A percentile compares a stretch with the other conserved stretches of the same genome.
These are phyloP conservation scores for Clarkia xantiana DNA, from an alignment of 345 rosid genomes.

Conservation along the genomic window DNA sequence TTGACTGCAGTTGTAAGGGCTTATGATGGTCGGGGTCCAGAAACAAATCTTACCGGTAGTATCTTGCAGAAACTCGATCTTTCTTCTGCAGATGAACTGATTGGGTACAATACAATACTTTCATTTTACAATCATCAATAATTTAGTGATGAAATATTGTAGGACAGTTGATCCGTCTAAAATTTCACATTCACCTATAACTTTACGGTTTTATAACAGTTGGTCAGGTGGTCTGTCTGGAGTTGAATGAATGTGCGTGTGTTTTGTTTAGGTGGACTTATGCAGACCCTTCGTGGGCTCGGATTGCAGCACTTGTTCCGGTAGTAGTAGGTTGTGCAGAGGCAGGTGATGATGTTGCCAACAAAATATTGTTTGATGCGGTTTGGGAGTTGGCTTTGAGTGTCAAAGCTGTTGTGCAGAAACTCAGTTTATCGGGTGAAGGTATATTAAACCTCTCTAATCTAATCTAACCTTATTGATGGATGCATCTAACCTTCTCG, in stretches of 20 bases:
- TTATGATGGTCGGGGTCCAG: constrained; percentile 87
- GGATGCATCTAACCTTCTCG: too few relatives aligned
- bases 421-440: constrained; percentile 50
- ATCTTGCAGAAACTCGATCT: constrained; percentile 58
- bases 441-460: constrained; percentile 16
- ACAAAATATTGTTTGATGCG: constrained; percentile 35
- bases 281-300: constrained; percentile 77
- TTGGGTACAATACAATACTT: constrained; percentile 30
- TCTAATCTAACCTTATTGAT: not conserved
- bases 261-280: constrained; percentile 47
- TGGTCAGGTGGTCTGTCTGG: too few relatives aligned
- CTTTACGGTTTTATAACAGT: too few relatives aligned
- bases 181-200: too few relatives aligned
- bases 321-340: constrained; percentile 62
- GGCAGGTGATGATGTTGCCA: constrained; percentile 55
- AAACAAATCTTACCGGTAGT: constrained; percentile 47
- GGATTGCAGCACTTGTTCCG: constrained; percentile 68
- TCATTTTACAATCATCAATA: too few relatives aligned
- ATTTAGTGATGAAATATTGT: too few relatives aligned
- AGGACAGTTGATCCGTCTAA: too few relatives aligned
- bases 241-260: constrained; percentile 3
- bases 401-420: constrained; percentile 63
- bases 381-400: constrained; percentile 55
- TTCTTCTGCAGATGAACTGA: constrained; percentile 70
- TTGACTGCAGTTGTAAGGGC: constrained; percentile 79